Base-by-base conservation (phyloP, 331 rosid species). In the Malus hybrid region DNA sequence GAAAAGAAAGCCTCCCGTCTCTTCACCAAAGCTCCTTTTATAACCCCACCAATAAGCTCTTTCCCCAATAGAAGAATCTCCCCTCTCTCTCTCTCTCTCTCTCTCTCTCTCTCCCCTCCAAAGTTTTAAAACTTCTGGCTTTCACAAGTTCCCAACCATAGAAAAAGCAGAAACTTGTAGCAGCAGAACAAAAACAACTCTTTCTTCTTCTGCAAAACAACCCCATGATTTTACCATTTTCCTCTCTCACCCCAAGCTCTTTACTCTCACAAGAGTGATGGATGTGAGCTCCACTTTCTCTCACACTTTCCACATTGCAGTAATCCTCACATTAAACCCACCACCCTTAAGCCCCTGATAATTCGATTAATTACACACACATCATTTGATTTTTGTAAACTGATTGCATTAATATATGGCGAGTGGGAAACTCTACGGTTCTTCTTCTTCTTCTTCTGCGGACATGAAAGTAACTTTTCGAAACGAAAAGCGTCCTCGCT, bases 21-120 rank as follows among this genome's bases (percentile, higher is more conserved):
- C 70, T 80, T 70, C 81, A 67, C 7, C 72, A 39, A 6, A 71
- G 74, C 89, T 85, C 80, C 68, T 39, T 24, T 24, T 87, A 87
- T 84, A 88, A 90, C 78, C 83, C 85, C 86, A 74, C 85, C 87
- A 74, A 78, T 77, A 80, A 78, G 88, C 82, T 72, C 87, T 81
- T 72, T 77, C 69, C 78, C 86, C 71, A 71, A 52, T 16, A 73
- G 85, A 80, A 77, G 86, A 81, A 75, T 86, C 86, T 79, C 83
- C 33, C 48, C 76, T 80, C 29, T 31, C 33, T 36, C 44, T 2
- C 44, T 9, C 44, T 36, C 55, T 5, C 3, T 50, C 56, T 39
- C 76, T 80, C 29, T 31, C 33, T 36, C 44, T 2, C 44, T 9
- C 44, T 36, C 55, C 2, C 3, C 15, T n/a, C 9, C 50, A 7